Conservation (phyloP, 352 stramenopile species). For the Globisporangium middletonii region DNA sequence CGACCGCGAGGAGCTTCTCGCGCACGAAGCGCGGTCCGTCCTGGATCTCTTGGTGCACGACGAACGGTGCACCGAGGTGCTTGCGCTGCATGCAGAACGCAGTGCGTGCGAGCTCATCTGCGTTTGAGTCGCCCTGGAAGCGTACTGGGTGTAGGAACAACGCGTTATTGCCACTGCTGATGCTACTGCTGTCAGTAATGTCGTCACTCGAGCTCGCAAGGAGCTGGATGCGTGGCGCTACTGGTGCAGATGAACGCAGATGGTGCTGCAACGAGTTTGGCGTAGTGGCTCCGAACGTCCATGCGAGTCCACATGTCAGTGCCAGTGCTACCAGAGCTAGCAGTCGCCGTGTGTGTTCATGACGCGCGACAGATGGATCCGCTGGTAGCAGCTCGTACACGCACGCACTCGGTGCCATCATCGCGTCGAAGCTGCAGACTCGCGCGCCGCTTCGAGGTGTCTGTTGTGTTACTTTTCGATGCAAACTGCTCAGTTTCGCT, state of each 20-base stretch:
- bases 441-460: too few species aligned
- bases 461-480: too few species aligned
- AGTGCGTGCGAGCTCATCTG: neutral
- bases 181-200: too few species aligned
- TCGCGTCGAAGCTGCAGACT: too few species aligned
- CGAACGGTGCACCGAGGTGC: neutral
- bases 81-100: neutral
- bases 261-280: neutral
- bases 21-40: neutral
- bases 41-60: conserved; percentile 2
- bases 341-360: neutral
- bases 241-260: neutral
- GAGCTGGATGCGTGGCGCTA: neutral
- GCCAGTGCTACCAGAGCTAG: neutral
- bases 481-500: too few species aligned
- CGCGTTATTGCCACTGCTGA: too few species aligned
- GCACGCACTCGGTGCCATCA: neutral
- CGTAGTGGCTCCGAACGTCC: neutral
- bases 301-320: neutral
- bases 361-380: too few species aligned
- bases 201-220: too few species aligned
- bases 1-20: neutral
- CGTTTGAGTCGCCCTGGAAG: neutral
- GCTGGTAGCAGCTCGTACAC: neutral
- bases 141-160: too few species aligned